Base-by-base conservation (phyloP, 257 asterid species). In the Solanum sejunctum region DNA sequence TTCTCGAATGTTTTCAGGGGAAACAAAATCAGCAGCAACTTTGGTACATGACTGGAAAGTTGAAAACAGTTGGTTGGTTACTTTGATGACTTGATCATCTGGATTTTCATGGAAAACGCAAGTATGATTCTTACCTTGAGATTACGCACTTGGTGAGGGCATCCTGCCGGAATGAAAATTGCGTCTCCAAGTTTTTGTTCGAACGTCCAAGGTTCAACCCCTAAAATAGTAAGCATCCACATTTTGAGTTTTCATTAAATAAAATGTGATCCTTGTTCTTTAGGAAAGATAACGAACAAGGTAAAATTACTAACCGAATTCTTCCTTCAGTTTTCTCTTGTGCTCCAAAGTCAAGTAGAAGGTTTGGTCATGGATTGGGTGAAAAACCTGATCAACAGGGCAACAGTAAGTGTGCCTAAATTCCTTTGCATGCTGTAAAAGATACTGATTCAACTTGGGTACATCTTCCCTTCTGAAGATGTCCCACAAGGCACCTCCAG, bases 141-240 rank as follows among this genome's bases (percentile, higher is more conserved):
- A 91, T 96, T 96, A 64, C 98, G 92, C 88, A 96, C 99, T 92
- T 96, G 99, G 84, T 96, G 99, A 66, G 99, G 99, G 79, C 99
- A 96, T 12, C 99, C 99, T 26, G 99, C 99, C 18, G 99, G 99
- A 81, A 96, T 94, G 85, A 96, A 94, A 71, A 96, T 97, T 5
- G 99, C 98, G 87, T 96, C 99, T 60, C 99, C 99, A 28, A 95
- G 91, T 83, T 86, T 89, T 85, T 96, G 98, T 85, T 93, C 97
- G 70, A 96, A 96, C 1, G 99, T 93, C 99, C 99, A 96, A 56
- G 99, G 94, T 87, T 95, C 99, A 66, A 96, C 61, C 81, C 98
- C 99, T 96, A 89, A 58, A 86, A 79, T 60, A 21, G 36, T 71
- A 82, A 36, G 61, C 71, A 28, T 12, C 7, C 12, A 71, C 57